phyloP scores from a whole-genome alignment of 257 asterid genomes.

The Perilla frutescens region DNA sequence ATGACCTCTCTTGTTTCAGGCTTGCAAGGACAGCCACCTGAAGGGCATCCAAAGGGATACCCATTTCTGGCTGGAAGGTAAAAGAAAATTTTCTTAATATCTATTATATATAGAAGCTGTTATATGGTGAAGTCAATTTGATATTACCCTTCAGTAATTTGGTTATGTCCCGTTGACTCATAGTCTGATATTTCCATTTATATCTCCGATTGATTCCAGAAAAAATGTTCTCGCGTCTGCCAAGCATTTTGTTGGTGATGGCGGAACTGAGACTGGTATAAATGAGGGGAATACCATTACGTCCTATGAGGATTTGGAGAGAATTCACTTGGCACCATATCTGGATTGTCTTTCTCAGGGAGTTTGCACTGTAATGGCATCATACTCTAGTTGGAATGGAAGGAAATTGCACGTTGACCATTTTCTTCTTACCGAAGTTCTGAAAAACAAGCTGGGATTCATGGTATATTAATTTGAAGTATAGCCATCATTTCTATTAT shows the following conservation, averaged over 20 bases:
- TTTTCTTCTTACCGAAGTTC: conserved; percentile 74
- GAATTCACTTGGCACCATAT: conserved; percentile 86
- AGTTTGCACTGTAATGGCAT: conserved; percentile 95
- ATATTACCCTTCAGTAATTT: conserved; percentile 12
- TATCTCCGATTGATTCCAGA: conserved; percentile 53
- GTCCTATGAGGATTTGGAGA: conserved; percentile 75
- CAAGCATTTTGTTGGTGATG: conserved; percentile 95
- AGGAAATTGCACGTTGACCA: conserved; percentile 62
- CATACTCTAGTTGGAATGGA: conserved; percentile 91
- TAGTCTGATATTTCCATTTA: conserved; percentile 24
- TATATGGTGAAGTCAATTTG: neutral
- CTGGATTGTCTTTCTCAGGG: conserved; percentile 85
- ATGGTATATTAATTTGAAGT: conserved; percentile 55
- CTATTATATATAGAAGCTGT: neutral
- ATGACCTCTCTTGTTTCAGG: conserved; percentile 81
- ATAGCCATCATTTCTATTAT: conserved; percentile 15
- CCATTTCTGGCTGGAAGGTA: conserved; percentile 97
- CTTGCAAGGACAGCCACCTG: conserved; percentile 95
- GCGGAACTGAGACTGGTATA: conserved; percentile 83
- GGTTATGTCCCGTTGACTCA: conserved; percentile 25
- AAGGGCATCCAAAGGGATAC: conserved; percentile 82
- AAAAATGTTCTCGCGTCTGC: conserved; percentile 82
- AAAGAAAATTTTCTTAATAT: neutral
- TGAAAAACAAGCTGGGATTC: conserved; percentile 91
- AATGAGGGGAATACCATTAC: conserved; percentile 85